These are phyloP conservation scores for Leccinum subspadiceum DNA, from an alignment of 1,284 basidiomycete genomes.

Conservation along the genomic window DNA sequence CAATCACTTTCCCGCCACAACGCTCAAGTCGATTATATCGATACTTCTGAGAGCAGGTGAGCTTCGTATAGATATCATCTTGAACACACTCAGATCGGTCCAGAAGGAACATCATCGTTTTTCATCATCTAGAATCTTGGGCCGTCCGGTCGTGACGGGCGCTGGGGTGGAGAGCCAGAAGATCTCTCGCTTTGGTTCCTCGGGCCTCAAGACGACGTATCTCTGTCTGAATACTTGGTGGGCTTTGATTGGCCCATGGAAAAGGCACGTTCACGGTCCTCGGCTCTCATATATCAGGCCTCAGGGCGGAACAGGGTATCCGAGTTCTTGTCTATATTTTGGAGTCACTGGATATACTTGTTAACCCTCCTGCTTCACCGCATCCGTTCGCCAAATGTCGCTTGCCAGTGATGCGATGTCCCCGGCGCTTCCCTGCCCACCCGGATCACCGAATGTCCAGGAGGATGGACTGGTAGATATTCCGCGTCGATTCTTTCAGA, in stretches of 20 bases:
- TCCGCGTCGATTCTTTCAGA: conserved; percentile 4
- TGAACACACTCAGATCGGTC: neutral
- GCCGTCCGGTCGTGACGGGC: neutral
- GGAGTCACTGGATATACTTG: conserved; percentile 6
- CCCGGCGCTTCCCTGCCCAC: conserved; percentile 13
- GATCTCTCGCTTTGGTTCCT: neutral
- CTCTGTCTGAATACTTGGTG: neutral
- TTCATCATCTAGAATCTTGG: neutral
- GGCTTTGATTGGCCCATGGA: neutral
- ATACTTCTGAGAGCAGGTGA: neutral
- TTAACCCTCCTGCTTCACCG: neutral
- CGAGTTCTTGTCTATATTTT: conserved; percentile 1
- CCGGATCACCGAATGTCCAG: conserved; percentile 2
- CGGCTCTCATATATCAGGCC: neutral
- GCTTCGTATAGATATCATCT: neutral
- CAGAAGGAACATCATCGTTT: neutral
- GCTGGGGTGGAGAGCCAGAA: neutral
- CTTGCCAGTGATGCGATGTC: conserved; percentile 18
- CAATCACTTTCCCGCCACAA: neutral
- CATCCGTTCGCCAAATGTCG: neutral
- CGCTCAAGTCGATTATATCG: neutral
- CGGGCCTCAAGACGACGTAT: neutral
- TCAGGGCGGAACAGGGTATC: neutral
- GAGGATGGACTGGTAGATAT: neutral
- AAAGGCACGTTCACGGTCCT: neutral